Base-by-base conservation (phyloP, 2,329 filamentous ascomycete genomes). In the Penicillium brasilianum region DNA sequence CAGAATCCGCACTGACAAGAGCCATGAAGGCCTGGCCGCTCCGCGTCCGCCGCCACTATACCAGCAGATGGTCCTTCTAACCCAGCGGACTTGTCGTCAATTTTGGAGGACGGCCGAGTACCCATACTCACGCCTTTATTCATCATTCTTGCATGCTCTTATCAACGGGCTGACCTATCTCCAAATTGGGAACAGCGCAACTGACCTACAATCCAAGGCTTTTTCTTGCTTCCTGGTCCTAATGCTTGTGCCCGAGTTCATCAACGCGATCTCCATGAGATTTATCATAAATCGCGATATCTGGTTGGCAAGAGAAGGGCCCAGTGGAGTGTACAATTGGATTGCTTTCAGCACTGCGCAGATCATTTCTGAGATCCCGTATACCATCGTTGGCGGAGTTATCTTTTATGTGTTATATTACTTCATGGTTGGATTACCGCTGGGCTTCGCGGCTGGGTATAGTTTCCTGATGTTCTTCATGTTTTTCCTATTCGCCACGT, bases 91-190 rank as follows among this genome's bases (percentile, higher is more conserved):
- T 53, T 89, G 90, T 72, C 81, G 81, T 1, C 86, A 91, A 67
- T 87, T 90, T 75, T 92, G 88, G 88, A 83, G 90, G 36, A 87
- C 89, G 55, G 88, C 89, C 0, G 87, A 86, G 1, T 93, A 93
- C 72, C 78, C 90, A 11, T 92, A 91, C 74, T 88, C 88, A 58
- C 91, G 90, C 68, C 78, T 93, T 34, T 91, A 91, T 73, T 83
- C 86, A 3, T 82, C 87, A 0, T 84, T 90, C 63, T 81, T 90
- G 48, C 80, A 89, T 44, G 88, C 87, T 1, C 84, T 91, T 68
- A 88, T 92, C 79, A 91, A 90, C 75, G 88, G 88, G 25, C 90
- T 90, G 74, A 91, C 88, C 1, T 92, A 90, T 76, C 89, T 85
- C 78, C 79, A 88, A 60, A 83, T 90, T 3, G 88, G 88, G 3